phyloP scores from a whole-genome alignment of 1,284 basidiomycete genomes.

The Ustilago crameri region DNA sequence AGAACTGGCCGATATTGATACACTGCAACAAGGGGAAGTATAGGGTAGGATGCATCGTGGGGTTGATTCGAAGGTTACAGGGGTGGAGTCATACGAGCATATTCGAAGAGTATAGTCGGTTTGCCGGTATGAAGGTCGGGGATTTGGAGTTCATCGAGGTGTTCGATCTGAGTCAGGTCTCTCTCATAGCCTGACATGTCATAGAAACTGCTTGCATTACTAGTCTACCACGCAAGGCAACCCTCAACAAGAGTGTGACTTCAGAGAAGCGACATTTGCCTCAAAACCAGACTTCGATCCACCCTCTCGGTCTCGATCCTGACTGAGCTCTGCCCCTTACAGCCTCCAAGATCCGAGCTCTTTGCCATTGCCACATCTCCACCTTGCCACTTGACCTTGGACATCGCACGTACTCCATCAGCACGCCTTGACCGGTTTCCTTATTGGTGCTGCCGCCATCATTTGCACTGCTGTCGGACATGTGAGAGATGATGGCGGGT shows the following conservation, averaged over 20 bases:
- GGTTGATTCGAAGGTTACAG: slow-evolving; percentile 61
- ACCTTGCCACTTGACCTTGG: slow-evolving; percentile 18
- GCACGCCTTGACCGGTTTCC: neutral
- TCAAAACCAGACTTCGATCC: slow-evolving; percentile 48
- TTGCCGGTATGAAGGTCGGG: slow-evolving; percentile 62
- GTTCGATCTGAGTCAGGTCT: slow-evolving; percentile 48
- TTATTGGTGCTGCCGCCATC: neutral
- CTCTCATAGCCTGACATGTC: slow-evolving; percentile 3
- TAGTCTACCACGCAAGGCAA: neutral
- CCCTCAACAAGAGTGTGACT: neutral
- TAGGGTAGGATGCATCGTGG: slow-evolving; percentile 63
- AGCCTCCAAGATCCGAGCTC: slow-evolving; percentile 36
- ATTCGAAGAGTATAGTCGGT: slow-evolving; percentile 65
- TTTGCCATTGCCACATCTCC: slow-evolving; percentile 35
- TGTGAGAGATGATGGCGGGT: slow-evolving; percentile 24
- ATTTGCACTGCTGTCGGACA: neutral
- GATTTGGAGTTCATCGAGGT: slow-evolving; percentile 65
- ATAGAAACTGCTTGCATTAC: neutral
- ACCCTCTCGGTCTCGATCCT: slow-evolving; percentile 3
- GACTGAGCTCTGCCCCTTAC: slow-evolving; percentile 20
- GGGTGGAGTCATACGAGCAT: slow-evolving; percentile 66
- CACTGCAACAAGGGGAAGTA: slow-evolving; percentile 68
- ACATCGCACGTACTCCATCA: slow-evolving; percentile 22
- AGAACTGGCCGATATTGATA: slow-evolving; percentile 61
- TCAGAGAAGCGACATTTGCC: neutral